These are phyloP conservation scores for Corinectria fuckeliana DNA, from an alignment of 2,329 filamentous ascomycete genomes.

Conservation along the genomic window DNA sequence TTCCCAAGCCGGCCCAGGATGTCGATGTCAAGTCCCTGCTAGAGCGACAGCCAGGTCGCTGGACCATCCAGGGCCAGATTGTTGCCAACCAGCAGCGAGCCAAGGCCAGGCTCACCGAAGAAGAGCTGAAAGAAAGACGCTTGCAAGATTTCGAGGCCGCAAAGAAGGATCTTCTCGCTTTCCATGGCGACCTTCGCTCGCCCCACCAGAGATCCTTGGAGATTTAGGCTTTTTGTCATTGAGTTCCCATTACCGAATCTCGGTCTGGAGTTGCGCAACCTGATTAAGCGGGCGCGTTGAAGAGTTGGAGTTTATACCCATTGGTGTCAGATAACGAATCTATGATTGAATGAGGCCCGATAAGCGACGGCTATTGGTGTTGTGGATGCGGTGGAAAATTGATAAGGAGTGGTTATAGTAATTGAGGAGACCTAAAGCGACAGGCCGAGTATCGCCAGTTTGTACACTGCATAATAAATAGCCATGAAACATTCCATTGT, in stretches of 20 bases:
- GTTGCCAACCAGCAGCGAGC: conserved; percentile 41
- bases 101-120: conserved; percentile 25
- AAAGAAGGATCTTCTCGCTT: conserved; percentile 55
- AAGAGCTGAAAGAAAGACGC: conserved; percentile 44
- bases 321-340: conserved; percentile 31
- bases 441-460: conserved; percentile 21
- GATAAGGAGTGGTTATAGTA: background rate
- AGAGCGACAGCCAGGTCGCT: conserved; percentile 51
- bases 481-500: conserved; percentile 7
- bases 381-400: background rate
- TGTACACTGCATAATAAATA: conserved; percentile 19
- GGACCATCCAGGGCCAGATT: conserved; percentile 47
- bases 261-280: background rate
- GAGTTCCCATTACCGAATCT: background rate
- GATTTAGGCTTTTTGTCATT: conserved; percentile 11
- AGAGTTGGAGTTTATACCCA: conserved; percentile 30
- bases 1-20: conserved; percentile 49
- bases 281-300: conserved; percentile 26
- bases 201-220: conserved; percentile 2
- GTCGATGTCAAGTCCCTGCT: conserved; percentile 53
- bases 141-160: conserved; percentile 52
- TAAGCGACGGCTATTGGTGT: conserved; percentile 12
- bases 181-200: conserved; percentile 37
- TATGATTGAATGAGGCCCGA: conserved; percentile 25
- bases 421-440: background rate